Evolutionary conservation across 164 flowering plant genomes (phyloP), one percentile per base, ranked within the genome.

Genomic region (Amborella trichopoda): DNA sequence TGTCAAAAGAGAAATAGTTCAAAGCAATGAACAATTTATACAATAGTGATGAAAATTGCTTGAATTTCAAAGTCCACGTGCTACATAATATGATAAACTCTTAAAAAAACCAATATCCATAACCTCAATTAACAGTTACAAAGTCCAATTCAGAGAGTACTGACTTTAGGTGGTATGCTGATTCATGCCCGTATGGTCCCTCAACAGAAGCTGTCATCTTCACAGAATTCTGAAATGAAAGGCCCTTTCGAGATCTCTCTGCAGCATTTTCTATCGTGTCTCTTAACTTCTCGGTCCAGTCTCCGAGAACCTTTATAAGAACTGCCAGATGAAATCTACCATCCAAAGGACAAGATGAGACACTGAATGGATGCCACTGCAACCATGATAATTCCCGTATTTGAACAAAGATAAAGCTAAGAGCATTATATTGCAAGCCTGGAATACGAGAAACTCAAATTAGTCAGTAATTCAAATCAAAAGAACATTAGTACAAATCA

Each of bases 311-410:
- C 70, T 86, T 90, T 49, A 90, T 75, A 48, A 86, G 94, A 58
- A 90, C 57, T 0, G 88, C 56, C 18, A 85, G 27, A 70, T 82
- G 95, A 58, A 72, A 19, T 50, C 65, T 69, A 11, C 95, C 95
- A 55, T 80, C 97, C 38, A 80, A 54, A 28, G 97, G 97, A 60
- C 95, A 82, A n/a, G 97, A 89, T 14, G 97, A 89, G 47, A 89
- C 94, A 59, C 97, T 85, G 49, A 89, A 89, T 16, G 97, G 94
- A 68, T 85, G 95, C 95, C 97, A 89, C 50, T 89, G 90, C 36
- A 89, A 66, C 82, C 74, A 79, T 27, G 97, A 89, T 36, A 85
- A 48, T 52, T 81, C 86, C 53, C 83, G 74, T 46, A 81, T 57
- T 76, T 79, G 90, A 57, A 89, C 66, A 48, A 89, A 85, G 40